Percentiles rank a stretch among this genome's conserved stretches.
phyloP scores from a whole-genome alignment of 176 grass and related monocot genomes.

The Ananas comosus region DNA sequence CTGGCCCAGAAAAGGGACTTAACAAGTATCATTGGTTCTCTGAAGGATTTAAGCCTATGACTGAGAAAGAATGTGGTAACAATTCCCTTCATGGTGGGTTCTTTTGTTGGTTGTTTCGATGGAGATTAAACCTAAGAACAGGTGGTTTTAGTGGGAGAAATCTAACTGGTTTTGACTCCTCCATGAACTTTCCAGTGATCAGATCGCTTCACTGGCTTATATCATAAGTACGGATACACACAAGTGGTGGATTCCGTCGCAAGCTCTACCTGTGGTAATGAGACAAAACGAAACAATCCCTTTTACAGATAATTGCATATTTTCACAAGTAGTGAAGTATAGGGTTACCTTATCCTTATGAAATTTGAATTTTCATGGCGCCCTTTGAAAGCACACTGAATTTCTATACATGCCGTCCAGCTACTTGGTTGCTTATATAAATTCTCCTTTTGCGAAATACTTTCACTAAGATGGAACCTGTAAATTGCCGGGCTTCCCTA shows the following conservation, averaged over 20 bases:
- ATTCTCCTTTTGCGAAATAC: too few relatives aligned
- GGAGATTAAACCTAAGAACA: conserved; percentile 50
- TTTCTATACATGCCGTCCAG: too few relatives aligned
- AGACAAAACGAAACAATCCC: neutral
- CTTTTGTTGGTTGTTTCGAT: conserved; percentile 27
- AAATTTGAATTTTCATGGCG: too few relatives aligned
- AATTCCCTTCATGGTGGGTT: conserved; percentile 1
- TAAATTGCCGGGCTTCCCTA: too few relatives aligned
- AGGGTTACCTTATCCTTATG: too few relatives aligned
- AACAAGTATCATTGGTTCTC: conserved; percentile 2
- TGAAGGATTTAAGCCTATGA: neutral
- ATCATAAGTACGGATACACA: conserved; percentile 36
- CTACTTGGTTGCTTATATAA: too few relatives aligned
- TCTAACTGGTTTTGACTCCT: conserved; percentile 28
- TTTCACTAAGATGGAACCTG: too few relatives aligned
- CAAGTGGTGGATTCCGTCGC: conserved; percentile 36
- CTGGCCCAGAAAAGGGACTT: conserved; percentile 17
- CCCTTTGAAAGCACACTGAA: too few relatives aligned
- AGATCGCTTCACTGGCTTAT: conserved; percentile 28
- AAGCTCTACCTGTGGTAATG: conserved; percentile 9
- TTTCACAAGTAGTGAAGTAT: too few relatives aligned
- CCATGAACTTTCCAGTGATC: conserved; percentile 40
- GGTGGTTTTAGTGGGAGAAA: conserved; percentile 28
- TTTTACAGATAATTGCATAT: too few relatives aligned
- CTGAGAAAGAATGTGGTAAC: conserved; percentile 8